phyloP scores from a whole-genome alignment of 768 basidiomycete genomes.

The Lepiota venenata region DNA sequence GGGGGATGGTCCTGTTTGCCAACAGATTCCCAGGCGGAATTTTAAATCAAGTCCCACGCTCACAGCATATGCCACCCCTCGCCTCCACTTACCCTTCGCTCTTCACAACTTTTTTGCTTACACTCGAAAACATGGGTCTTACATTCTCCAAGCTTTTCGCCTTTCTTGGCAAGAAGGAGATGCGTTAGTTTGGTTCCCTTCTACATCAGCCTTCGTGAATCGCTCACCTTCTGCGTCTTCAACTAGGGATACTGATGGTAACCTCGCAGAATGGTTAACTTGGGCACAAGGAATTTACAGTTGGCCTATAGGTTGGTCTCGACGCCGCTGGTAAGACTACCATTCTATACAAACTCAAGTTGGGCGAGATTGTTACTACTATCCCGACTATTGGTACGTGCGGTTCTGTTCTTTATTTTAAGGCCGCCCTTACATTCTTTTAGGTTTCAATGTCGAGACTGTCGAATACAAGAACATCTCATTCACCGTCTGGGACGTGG shows the following conservation, averaged over 20 bases:
- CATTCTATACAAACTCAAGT: constrained; percentile 98
- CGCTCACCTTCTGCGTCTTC: constrained; percentile 26
- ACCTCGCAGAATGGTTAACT: constrained; percentile 20
- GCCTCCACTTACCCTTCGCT: constrained; percentile 23
- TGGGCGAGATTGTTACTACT: constrained; percentile 99
- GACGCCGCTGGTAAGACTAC: constrained; percentile 99
- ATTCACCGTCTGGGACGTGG: constrained; percentile 99
- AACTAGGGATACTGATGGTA: constrained; percentile 94
- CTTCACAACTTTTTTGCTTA: constrained; percentile 29
- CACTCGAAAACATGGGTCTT: constrained; percentile 65
- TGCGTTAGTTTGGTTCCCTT: constrained; percentile 69
- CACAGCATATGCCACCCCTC: constrained; percentile 24
- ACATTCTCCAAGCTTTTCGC: constrained; percentile 72
- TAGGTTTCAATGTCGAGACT: constrained; percentile 99
- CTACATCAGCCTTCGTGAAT: constrained; percentile 23
- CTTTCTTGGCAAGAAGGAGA: constrained; percentile 97
- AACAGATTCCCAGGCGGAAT: constrained; percentile 33
- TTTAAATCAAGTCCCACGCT: constrained; percentile 45
- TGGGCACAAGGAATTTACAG: constrained; percentile 15
- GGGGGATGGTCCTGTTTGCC: constrained; percentile 24
- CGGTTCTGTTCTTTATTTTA: constrained; percentile 8
- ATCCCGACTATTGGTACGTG: constrained; percentile 97
- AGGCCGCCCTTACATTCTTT: constrained; percentile 18
- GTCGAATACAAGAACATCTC: constrained; percentile 99
- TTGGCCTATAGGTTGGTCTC: constrained; percentile 77